Evolutionary conservation across 768 basidiomycete species (phyloP).

Genomic region (Sporobolomyces roseus): DNA sequence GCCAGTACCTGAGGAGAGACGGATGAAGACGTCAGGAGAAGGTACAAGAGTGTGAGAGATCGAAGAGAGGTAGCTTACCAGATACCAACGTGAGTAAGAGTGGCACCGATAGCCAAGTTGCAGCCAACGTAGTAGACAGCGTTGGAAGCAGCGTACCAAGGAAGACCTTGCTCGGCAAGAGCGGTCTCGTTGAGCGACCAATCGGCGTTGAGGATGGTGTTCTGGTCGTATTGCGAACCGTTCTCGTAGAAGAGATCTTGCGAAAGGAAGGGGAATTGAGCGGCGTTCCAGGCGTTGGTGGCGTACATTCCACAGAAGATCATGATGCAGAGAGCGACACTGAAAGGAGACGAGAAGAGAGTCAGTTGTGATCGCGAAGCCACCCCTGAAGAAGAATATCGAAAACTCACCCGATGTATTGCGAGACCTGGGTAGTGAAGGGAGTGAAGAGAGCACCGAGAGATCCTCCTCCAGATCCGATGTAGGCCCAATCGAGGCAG

Average conservation of each 20-base stretch:
- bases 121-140: slow-evolving; percentile 35
- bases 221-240: slow-evolving; percentile 45
- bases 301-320: slow-evolving; percentile 40
- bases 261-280: slow-evolving; percentile 48
- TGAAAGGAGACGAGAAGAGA: not conserved
- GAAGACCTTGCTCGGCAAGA: slow-evolving; percentile 24
- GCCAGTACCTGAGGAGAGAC: slow-evolving; percentile 36
- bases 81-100: slow-evolving; percentile 41
- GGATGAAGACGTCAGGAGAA: not conserved
- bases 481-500: slow-evolving; percentile 46
- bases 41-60: not conserved
- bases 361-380: not conserved
- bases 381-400: too few relatives aligned
- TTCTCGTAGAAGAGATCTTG: slow-evolving; percentile 45
- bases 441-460: slow-evolving; percentile 47
- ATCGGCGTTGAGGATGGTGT: slow-evolving; percentile 42
- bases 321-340: slow-evolving; percentile 37
- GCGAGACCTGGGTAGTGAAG: slow-evolving; percentile 45
- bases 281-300: slow-evolving; percentile 46
- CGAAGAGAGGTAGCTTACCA: not conserved
- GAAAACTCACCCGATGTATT: slow-evolving; percentile 40
- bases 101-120: slow-evolving; percentile 46
- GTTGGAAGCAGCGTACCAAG: slow-evolving; percentile 33
- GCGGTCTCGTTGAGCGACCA: slow-evolving; percentile 44
- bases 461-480: slow-evolving; percentile 39